A percentile compares a stretch with the other conserved stretches of the same genome.
Evolutionary conservation across 2,329 filamentous ascomycete genomes (phyloP).

Genomic region (Shiraia sp.): DNA sequence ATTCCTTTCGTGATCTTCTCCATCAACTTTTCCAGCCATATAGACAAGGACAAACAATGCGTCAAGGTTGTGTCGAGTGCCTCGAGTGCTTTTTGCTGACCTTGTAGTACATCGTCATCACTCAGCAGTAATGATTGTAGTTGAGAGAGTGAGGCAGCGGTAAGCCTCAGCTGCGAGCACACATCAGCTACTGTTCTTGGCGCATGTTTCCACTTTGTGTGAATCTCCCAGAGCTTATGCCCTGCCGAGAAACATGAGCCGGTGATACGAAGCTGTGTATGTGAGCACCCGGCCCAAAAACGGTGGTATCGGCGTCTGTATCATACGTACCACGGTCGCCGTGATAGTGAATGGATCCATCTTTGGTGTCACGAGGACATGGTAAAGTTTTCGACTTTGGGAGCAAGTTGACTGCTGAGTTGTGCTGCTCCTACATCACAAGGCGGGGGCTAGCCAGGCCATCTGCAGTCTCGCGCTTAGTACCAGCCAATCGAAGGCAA

Average conservation of each 20-base stretch:
- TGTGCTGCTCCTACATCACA: too few relatives aligned
- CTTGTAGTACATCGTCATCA: constrained; percentile 7
- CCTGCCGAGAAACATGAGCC: constrained; percentile 13
- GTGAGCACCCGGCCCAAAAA: constrained; percentile 1
- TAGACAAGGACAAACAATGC: constrained; percentile 16
- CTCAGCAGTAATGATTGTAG: constrained; percentile 18
- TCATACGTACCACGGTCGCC: constrained; percentile 3
- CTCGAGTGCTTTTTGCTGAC: constrained; percentile 13
- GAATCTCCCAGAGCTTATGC: constrained; percentile 16
- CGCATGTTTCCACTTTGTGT: constrained; percentile 19
- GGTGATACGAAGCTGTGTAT: constrained; percentile 14
- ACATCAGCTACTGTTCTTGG: constrained; percentile 14
- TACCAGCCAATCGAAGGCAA: too few relatives aligned
- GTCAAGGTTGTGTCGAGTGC: constrained; percentile 26
- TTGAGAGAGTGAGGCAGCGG: constrained; percentile 21
- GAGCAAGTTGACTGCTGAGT: too few relatives aligned
- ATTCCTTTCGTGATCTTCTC: constrained; percentile 8
- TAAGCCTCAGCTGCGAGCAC: constrained; percentile 21
- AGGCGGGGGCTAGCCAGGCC: too few relatives aligned
- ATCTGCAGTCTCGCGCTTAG: too few relatives aligned
- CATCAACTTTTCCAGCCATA: constrained; percentile 19
- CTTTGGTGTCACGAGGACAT: too few relatives aligned
- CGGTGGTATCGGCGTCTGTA: neutral
- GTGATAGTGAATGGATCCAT: constrained; percentile 6
- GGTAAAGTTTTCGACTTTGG: too few relatives aligned